Evolutionary conservation across 306 rosid species (phyloP), one percentile per base, ranked within the genome.

Genomic region (Sphenostylis stenocarpa): DNA sequence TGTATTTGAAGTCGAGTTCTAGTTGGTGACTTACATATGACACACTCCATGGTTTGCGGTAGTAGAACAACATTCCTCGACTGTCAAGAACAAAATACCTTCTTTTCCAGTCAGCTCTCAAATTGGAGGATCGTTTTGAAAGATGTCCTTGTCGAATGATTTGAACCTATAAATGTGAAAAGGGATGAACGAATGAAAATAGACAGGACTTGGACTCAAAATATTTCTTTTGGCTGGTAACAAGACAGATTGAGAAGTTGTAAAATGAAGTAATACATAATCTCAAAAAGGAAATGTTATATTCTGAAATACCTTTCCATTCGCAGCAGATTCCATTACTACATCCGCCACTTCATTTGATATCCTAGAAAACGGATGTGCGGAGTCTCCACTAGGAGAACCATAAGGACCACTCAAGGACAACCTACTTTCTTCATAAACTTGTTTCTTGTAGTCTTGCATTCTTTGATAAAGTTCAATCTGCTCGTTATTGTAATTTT

Each of bases 81-180:
- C 96, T 92, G 82, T 92, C 97, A 77, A 92, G 93, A 80, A 92
- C 85, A 87, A 92, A 92, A 85, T 84, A 88, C 87, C 95, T 90
- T 84, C 96, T 88, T 80, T 92, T 92, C 97, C 97, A 92, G 83
- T 92, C 97, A 82, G 80, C 97, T 87, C 97, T 88, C 73, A 92
- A 85, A 76, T 82, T 92, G 80, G 97, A 90, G 47, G 97, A 92
- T 51, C 96, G 93, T 72, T 92, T 92, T 43, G 96, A 90, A 67
- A 92, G 96, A 90, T 86, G 88, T 29, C 97, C 97, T 88, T 90
- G 96, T 56, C 96, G 85, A 85, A 92, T 90, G 51, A 90, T 87
- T 84, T 90, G 93, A 79, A 92, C 88, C 96, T 92, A 77, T 76
- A 34, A 67, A 60, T 67, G 72, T 67, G 70, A 44, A 26, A 78